Evolutionary conservation across 108 stramenopile species (phyloP), one percentile per base, ranked within the genome.

Genomic region (Conticribra guillardii): DNA sequence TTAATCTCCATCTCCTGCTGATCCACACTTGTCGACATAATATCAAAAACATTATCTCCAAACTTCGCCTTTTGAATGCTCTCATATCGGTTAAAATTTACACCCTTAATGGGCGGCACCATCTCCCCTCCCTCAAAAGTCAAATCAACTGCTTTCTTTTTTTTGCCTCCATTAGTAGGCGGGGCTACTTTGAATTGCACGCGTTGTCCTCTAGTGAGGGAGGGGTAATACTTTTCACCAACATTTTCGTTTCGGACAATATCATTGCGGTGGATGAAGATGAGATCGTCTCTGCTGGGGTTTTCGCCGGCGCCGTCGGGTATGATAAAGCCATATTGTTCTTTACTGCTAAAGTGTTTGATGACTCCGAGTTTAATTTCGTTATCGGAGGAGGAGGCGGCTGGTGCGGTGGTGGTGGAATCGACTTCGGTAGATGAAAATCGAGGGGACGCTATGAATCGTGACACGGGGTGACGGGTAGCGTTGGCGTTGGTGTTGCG

Each of bases 131-230:
- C 55, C 34, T 51, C 63, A 41, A 50, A 22, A 7, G 63, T 73
- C n/a, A 73, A 41, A 44, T 62, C 60, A 49, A 18, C 30, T 29
- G 55, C 60, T 82, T 33, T 44, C 31, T 8, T 7, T 63, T 16
- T n/a, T 80, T 51, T 28, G 52, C 21, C 37, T 34, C 18, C 54
- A 33, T 24, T 51, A 49, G 9, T 54, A 64, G 26, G 60, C 21
- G 68, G 72, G 65, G 66, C 52, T 31, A 55, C 37, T 47, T 72
- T 63, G 52, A 72, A 72, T 31, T 61, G 53, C 5, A 72, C 71
- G 16, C 61, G 50, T 29, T 62, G 28, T 31, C 34, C 52, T 30
- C 15, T 51, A 46, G 2, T 60, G 21, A 60, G 53, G 11, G 33
- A 9, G 30, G 52, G 34, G 24, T 29, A 41, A 22, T 51, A 72